Percentiles rank a stretch among this genome's conserved stretches.
These are phyloP conservation scores for Emericellopsis cladophorae DNA, from an alignment of 2,329 filamentous ascomycete species.

Conservation along the genomic window DNA sequence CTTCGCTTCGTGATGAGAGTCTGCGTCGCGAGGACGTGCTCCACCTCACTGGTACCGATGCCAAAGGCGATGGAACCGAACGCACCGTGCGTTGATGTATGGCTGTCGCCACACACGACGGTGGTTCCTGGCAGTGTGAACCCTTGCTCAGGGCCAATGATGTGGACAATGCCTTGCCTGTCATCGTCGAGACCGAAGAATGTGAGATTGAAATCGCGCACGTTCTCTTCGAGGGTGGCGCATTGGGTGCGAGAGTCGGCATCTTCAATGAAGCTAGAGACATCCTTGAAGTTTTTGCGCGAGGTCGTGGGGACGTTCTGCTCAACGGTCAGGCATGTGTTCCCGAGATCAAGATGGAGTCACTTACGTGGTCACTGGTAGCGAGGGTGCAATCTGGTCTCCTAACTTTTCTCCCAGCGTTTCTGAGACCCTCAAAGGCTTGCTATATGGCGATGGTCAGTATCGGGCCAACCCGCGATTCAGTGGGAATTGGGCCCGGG, in stretches of 20 bases:
- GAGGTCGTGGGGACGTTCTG: conserved; percentile 90
- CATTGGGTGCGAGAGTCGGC: conserved; percentile 89
- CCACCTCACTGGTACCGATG: conserved; percentile 95
- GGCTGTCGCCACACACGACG: conserved; percentile 93
- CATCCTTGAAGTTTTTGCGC: conserved; percentile 86
- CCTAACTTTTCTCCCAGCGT: conserved; percentile 76
- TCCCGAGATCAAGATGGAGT: not conserved
- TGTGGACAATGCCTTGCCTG: conserved; percentile 95
- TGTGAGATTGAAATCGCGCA: conserved; percentile 90
- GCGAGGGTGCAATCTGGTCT: conserved; percentile 93
- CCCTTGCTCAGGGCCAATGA: conserved; percentile 96
- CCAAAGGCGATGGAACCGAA: conserved; percentile 92
- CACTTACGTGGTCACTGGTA: conserved; percentile 86
- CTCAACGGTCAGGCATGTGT: not conserved
- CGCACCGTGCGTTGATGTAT: conserved; percentile 95
- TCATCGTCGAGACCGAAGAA: conserved; percentile 96
- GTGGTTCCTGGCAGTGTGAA: conserved; percentile 97
- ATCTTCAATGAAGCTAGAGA: conserved; percentile 87
- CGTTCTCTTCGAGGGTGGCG: conserved; percentile 91
- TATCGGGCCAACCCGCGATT: conserved; percentile 1
- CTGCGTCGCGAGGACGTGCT: conserved; percentile 91
- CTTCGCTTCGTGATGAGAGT: conserved; percentile 88
- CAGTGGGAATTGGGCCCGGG: not conserved
- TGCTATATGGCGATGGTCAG: conserved; percentile 41
- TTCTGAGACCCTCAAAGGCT: conserved; percentile 92